A percentile compares a stretch with the other conserved stretches of the same genome.
Conservation (phyloP, 1,284 basidiomycete species). For the Pseudomicrostroma phylloplanum region DNA sequence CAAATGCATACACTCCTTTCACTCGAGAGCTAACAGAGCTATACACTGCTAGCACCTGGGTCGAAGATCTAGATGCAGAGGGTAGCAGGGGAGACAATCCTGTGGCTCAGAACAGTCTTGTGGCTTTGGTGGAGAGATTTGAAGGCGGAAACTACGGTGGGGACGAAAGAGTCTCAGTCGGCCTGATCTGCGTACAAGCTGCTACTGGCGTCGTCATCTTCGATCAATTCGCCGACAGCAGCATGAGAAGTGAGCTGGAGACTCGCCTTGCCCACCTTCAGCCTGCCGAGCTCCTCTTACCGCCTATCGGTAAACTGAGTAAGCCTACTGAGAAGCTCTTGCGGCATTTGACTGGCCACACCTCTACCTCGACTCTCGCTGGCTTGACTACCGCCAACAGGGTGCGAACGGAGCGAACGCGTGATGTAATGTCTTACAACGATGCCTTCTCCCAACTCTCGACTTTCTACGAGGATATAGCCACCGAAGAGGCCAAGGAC, state of each 20-base stretch:
- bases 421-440: constrained; percentile 60
- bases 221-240: constrained; percentile 62
- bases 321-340: constrained; percentile 72
- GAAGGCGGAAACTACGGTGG: constrained; percentile 55
- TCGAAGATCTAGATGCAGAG: constrained; percentile 65
- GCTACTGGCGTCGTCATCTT: constrained; percentile 80
- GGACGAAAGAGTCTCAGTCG: constrained; percentile 63
- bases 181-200: constrained; percentile 72
- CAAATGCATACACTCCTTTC: constrained; percentile 59
- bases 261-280: constrained; percentile 52
- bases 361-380: constrained; percentile 5
- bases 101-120: constrained; percentile 21
- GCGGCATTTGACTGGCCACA: constrained; percentile 57
- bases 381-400: constrained; percentile 39
- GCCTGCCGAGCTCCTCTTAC: constrained; percentile 73
- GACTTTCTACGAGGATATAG: constrained; percentile 62
- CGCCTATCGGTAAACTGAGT: constrained; percentile 57
- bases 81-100: constrained; percentile 57
- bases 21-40: constrained; percentile 71
- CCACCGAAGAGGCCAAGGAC: neutral
- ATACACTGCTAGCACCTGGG: constrained; percentile 82
- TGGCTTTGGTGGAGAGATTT: constrained; percentile 61
- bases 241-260: constrained; percentile 40
- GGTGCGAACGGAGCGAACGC: constrained; percentile 62
- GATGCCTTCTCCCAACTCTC: constrained; percentile 69